A percentile compares a stretch with the other conserved stretches of the same genome.
Evolutionary conservation across 768 basidiomycete species (phyloP).

Genomic region (Holtermannia corniformis): DNA sequence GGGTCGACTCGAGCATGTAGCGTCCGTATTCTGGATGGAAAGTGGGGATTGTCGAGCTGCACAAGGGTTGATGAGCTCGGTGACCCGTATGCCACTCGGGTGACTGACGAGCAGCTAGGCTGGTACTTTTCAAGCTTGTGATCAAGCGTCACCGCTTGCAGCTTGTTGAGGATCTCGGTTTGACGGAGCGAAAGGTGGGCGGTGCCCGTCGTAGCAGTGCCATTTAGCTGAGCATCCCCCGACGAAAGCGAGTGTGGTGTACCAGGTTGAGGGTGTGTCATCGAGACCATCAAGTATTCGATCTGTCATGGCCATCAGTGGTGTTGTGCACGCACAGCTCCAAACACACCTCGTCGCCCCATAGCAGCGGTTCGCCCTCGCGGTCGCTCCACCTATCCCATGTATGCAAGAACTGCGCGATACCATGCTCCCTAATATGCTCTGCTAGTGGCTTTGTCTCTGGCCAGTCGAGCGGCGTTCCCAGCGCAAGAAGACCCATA

Average conservation of each 20-base stretch:
- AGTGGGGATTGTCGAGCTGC: constrained; percentile 65
- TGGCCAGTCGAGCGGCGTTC: constrained; percentile 85
- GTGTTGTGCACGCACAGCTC: not conserved
- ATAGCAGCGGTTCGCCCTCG: constrained; percentile 80
- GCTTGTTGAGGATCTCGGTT: constrained; percentile 78
- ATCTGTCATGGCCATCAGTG: constrained; percentile 48
- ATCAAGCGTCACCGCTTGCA: constrained; percentile 58
- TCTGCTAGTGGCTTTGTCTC: constrained; percentile 77
- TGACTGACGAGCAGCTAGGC: constrained; percentile 25
- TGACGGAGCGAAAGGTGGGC: constrained; percentile 90
- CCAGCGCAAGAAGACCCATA: constrained; percentile 90
- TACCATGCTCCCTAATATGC: constrained; percentile 84
- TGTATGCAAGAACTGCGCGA: constrained; percentile 85
- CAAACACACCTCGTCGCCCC: constrained; percentile 87
- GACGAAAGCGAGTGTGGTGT: not conserved
- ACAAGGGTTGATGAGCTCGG: constrained; percentile 4
- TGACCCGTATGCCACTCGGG: not conserved
- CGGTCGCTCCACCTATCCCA: constrained; percentile 90
- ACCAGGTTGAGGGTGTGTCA: not conserved
- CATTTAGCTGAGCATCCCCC: constrained; percentile 19
- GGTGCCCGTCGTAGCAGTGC: constrained; percentile 66
- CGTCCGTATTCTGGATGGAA: constrained; percentile 98
- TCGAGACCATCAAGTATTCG: constrained; percentile 85
- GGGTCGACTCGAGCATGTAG: constrained; percentile 97
- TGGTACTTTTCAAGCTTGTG: constrained; percentile 44